A percentile compares a stretch with the other conserved stretches of the same genome.
phyloP scores from a whole-genome alignment of 2,329 filamentous ascomycete species.

The Botrytis paeoniae region DNA sequence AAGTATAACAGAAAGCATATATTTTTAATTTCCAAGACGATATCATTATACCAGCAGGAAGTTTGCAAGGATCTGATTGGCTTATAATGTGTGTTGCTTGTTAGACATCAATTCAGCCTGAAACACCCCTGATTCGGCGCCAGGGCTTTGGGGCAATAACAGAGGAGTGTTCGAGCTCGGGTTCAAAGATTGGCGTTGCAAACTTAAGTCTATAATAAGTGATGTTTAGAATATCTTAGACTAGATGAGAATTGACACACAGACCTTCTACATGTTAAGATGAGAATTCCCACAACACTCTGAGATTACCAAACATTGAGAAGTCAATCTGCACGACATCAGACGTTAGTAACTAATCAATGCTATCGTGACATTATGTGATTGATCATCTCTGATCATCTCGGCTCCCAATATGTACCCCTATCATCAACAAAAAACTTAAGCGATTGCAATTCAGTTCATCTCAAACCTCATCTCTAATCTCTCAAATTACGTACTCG shows the following conservation, averaged over 20 bases:
- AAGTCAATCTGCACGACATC: not conserved
- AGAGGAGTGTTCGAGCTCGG: not conserved
- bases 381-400: not conserved
- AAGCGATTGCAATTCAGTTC: not conserved
- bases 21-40: too few species aligned
- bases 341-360: not conserved
- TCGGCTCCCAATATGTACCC: not conserved
- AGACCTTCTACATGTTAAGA: not conserved
- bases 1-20: not conserved
- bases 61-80: not conserved
- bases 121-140: not conserved
- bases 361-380: not conserved
- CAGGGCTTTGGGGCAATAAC: not conserved
- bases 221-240: not conserved
- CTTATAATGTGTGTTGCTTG: not conserved
- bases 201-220: not conserved
- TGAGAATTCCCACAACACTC: not conserved
- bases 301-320: not conserved
- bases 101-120: not conserved
- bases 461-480: not conserved
- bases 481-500: constrained; percentile 9
- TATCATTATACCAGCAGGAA: not conserved
- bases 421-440: not conserved
- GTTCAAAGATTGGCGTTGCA: not conserved
- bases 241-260: not conserved